These are phyloP conservation scores for Wickerhamomyces sydowiorum DNA, from an alignment of 805 yeast genomes.

Conservation along the genomic window DNA sequence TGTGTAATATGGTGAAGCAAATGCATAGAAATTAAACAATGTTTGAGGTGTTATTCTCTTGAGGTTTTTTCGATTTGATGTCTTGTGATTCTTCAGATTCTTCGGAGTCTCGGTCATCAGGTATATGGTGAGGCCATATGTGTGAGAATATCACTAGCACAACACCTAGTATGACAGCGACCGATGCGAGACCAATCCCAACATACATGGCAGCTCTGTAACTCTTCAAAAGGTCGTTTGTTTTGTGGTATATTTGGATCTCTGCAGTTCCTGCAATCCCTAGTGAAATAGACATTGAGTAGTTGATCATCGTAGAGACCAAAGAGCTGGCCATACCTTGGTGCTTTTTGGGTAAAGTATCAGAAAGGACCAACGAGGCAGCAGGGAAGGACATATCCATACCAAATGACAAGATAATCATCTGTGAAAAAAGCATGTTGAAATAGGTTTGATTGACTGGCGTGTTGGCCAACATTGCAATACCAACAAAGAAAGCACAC, in stretches of 20 bases:
- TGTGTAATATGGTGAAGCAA: too few species aligned
- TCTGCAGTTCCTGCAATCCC: constrained; percentile 72
- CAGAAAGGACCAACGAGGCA: constrained; percentile 56
- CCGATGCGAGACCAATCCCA: constrained; percentile 54
- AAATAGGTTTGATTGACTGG: constrained; percentile 60
- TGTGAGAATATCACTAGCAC: constrained; percentile 1
- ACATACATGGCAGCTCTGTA: constrained; percentile 54
- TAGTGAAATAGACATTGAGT: constrained; percentile 63
- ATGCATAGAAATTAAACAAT: too few species aligned
- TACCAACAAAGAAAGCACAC: constrained; percentile 49
- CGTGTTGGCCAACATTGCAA: constrained; percentile 44
- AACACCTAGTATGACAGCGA: constrained; percentile 33
- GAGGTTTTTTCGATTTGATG: neutral
- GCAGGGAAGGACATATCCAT: constrained; percentile 81
- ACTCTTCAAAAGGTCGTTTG: constrained; percentile 29
- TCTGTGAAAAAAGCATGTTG: constrained; percentile 49
- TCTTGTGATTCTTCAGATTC: neutral
- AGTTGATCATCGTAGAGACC: constrained; percentile 64
- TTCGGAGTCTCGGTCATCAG: neutral
- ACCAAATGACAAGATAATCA: constrained; percentile 57
- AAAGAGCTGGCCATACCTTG: constrained; percentile 80
- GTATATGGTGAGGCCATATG: neutral
- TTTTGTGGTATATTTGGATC: constrained; percentile 27
- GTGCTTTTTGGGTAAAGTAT: constrained; percentile 50
- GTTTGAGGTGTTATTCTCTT: too few species aligned